Evolutionary conservation across 192 early-diverging fungal genomes (phyloP).

Genomic region (Entomortierella chlamydospora): DNA sequence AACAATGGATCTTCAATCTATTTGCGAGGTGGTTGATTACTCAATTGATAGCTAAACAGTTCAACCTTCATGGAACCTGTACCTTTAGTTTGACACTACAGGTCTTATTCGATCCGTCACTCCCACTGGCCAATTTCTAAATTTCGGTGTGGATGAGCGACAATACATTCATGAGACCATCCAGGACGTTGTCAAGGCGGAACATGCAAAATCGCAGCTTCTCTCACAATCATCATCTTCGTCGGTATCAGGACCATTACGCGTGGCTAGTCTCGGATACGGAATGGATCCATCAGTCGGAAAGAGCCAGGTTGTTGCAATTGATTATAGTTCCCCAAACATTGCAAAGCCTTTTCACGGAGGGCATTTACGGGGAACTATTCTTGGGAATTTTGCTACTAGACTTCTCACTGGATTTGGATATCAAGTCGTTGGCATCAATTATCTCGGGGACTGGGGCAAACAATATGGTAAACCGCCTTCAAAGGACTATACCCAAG

Average conservation of each 20-base stretch:
- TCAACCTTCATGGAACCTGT: not conserved
- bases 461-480: slow-evolving; percentile 88
- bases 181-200: slow-evolving; percentile 58
- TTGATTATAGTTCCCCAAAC: slow-evolving; percentile 96
- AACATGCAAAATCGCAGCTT: slow-evolving; percentile 20
- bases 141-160: slow-evolving; percentile 70
- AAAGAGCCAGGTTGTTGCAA: slow-evolving; percentile 74
- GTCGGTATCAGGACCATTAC: not conserved
- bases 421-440: slow-evolving; percentile 85
- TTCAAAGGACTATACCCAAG: not conserved
- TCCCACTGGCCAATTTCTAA: slow-evolving; percentile 72
- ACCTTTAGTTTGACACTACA: slow-evolving; percentile 5
- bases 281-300: slow-evolving; percentile 66
- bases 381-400: slow-evolving; percentile 92
- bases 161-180: slow-evolving; percentile 64
- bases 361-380: slow-evolving; percentile 95
- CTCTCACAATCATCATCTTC: not conserved
- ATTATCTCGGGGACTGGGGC: slow-evolving; percentile 99
- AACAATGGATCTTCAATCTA: not conserved
- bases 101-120: slow-evolving; percentile 59
- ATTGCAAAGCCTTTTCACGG: slow-evolving; percentile 98
- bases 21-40: not conserved
- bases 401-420: slow-evolving; percentile 84
- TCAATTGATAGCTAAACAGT: not conserved
- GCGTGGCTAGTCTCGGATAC: slow-evolving; percentile 49